Evolutionary conservation across 106 monocot species (phyloP).

Genomic region (Iris macrosiphon): DNA sequence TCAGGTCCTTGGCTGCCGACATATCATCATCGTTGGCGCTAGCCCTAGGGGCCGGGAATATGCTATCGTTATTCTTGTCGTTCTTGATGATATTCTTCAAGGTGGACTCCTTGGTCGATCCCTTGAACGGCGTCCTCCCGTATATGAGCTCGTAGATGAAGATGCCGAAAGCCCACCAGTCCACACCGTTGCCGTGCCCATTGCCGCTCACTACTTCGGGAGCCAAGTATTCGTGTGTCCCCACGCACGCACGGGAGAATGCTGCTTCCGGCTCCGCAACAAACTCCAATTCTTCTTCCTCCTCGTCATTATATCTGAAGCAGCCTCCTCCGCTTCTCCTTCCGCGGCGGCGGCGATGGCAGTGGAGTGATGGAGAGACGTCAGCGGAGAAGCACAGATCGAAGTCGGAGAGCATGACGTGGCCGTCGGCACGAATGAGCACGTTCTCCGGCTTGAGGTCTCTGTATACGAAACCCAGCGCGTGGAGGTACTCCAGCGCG

Average conservation of each 20-base stretch:
- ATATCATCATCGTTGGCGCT: background rate
- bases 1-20: conserved; percentile 48
- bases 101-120: conserved; percentile 59
- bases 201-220: conserved; percentile 54
- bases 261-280: conserved; percentile 62
- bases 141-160: conserved; percentile 85
- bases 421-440: conserved; percentile 68
- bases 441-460: conserved; percentile 96
- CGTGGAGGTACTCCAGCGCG: conserved; percentile 84
- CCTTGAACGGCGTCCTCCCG: conserved; percentile 81
- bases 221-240: conserved; percentile 88
- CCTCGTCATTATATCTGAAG: background rate
- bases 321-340: background rate
- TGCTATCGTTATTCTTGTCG: conserved; percentile 15
- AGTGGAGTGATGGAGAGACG: conserved; percentile 39
- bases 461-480: conserved; percentile 75
- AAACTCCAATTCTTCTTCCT: conserved; percentile 41
- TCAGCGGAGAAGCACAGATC: conserved; percentile 70
- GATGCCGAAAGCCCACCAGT: conserved; percentile 97
- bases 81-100: conserved; percentile 52
- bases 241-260: conserved; percentile 63
- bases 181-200: conserved; percentile 72
- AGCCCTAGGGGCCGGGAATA: conserved; percentile 32
- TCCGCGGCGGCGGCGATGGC: background rate
- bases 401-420: conserved; percentile 91